phyloP scores from a whole-genome alignment of 31 red algal species.

The Odonthalia washingtoniensis region DNA sequence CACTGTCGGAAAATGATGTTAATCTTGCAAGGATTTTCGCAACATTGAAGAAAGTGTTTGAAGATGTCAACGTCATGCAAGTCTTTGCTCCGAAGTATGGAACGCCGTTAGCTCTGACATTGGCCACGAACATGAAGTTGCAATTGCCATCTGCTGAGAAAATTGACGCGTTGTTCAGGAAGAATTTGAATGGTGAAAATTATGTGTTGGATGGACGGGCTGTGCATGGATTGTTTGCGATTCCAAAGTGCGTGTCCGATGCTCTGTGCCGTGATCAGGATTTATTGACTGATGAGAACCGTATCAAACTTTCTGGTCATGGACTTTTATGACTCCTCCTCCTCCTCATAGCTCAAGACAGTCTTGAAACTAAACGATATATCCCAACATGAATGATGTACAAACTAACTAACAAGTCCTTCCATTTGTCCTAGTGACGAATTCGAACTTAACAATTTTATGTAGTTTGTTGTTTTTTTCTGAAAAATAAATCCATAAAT shows the following conservation, averaged over 20 bases:
- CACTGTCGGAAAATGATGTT: constrained; percentile 68
- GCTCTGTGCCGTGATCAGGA: constrained; percentile 42
- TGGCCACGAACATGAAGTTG: too few relatives aligned
- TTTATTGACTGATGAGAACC: constrained; percentile 36
- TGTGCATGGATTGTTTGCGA: constrained; percentile 56
- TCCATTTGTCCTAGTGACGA: too few relatives aligned
- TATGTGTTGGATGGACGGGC: constrained; percentile 53
- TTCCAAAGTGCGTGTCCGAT: constrained; percentile 35
- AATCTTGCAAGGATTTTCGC: constrained; percentile 70
- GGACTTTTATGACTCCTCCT: too few relatives aligned
- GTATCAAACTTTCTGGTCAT: constrained; percentile 46
- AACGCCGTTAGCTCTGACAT: constrained; percentile 78
- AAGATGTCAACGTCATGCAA: constrained; percentile 61
- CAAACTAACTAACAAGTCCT: too few relatives aligned
- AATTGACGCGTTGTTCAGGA: constrained; percentile 10
- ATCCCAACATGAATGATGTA: too few relatives aligned
- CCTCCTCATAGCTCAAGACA: too few relatives aligned
- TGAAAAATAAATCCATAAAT: too few relatives aligned
- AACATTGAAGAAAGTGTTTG: constrained; percentile 76
- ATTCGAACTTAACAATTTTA: too few relatives aligned
- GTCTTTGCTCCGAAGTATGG: constrained; percentile 87
- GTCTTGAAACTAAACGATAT: too few relatives aligned
- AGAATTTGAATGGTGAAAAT: constrained; percentile 44
- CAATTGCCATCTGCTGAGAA: constrained; percentile 8
- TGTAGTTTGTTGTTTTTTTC: too few relatives aligned